These are phyloP conservation scores for Russula ochroleuca DNA, from an alignment of 768 basidiomycete species.

Conservation along the genomic window DNA sequence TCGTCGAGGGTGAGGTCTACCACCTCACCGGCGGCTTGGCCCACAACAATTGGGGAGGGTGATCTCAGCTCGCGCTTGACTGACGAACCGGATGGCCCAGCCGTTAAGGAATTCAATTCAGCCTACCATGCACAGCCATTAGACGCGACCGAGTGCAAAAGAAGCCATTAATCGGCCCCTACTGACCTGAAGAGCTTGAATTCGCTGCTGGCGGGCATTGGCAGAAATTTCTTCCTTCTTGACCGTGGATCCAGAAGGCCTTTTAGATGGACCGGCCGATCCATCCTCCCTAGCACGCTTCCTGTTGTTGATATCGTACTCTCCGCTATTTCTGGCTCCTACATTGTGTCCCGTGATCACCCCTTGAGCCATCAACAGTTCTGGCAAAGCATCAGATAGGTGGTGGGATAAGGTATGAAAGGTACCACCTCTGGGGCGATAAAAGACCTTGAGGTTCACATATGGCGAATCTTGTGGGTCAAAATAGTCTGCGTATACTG, in stretches of 20 bases:
- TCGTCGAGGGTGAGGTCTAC: constrained; percentile 19
- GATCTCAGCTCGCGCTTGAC: constrained; percentile 14
- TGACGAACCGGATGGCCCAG: constrained; percentile 1
- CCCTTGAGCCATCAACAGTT: constrained; percentile 17
- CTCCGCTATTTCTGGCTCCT: too few relatives aligned
- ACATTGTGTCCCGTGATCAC: constrained; percentile 2
- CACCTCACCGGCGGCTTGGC: constrained; percentile 1
- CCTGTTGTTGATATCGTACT: not conserved
- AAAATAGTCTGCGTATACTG: not conserved
- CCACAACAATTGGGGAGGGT: constrained; percentile 5
- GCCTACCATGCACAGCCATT: not conserved
- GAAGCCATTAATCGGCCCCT: too few relatives aligned
- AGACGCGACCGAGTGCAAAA: not conserved
- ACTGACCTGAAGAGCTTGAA: constrained; percentile 18
- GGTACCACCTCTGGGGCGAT: constrained; percentile 19
- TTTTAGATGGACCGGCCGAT: constrained; percentile 7
- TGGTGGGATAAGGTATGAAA: not conserved
- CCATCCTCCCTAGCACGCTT: constrained; percentile 11
- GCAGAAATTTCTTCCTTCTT: constrained; percentile 1
- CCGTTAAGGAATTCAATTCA: constrained; percentile 2
- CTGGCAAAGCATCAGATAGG: not conserved
- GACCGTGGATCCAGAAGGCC: not conserved
- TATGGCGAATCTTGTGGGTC: constrained; percentile 1
- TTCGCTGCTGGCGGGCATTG: constrained; percentile 5
- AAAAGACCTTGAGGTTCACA: constrained; percentile 12